Base-by-base conservation (phyloP, 1,284 basidiomycete genomes). In the Ganoderma multipileum region DNA sequence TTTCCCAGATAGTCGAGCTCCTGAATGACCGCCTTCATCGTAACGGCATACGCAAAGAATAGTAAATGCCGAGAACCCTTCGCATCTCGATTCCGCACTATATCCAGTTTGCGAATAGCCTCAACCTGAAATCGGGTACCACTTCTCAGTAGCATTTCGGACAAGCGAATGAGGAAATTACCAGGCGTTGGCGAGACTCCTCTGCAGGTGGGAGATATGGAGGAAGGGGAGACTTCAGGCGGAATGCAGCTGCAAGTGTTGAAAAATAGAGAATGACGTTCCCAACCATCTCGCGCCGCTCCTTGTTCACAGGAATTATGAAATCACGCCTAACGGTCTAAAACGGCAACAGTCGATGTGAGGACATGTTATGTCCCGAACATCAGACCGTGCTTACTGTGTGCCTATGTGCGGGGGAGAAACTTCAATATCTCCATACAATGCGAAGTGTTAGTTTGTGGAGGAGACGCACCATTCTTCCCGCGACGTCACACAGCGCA, bases 131-230 rank as follows among this genome's bases (percentile, higher is more conserved):
- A 55, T 36, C 36, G n/a, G n/a, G 28, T 11, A 16, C 42, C 14
- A 26, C 38, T 16, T 26, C 26, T 41, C 8, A 38, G 38, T 3
- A 14, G 57, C n/a, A 6, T 36, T n/a, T 4, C 41, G 33, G 8
- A 38, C 23, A 23, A 41, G 33, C 26, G n/a, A 30, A 39, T 26
- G 58, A 7, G 41, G 73, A 42, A 52, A 85, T 68, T 73, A 96
- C 95, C 76, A 99, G 82, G 18, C 90, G 87, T 68, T 91, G 86
- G 65, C 97, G 88, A 1, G 95, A 89, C 71, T 90, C 85, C 75
- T 96, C 95, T 0, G 94, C 97, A 0, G 96, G 96, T 2, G 97
- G 97, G 0, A 99, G 88, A 79, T 97, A 98, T 0, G 97, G 96
- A 0, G 97, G 96, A 36, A 99, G 84, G 0, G 97, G 97, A 3